A percentile compares a stretch with the other conserved stretches of the same genome.
phyloP scores from a whole-genome alignment of 345 rosid genomes.

The Anastatica hierochuntica region DNA sequence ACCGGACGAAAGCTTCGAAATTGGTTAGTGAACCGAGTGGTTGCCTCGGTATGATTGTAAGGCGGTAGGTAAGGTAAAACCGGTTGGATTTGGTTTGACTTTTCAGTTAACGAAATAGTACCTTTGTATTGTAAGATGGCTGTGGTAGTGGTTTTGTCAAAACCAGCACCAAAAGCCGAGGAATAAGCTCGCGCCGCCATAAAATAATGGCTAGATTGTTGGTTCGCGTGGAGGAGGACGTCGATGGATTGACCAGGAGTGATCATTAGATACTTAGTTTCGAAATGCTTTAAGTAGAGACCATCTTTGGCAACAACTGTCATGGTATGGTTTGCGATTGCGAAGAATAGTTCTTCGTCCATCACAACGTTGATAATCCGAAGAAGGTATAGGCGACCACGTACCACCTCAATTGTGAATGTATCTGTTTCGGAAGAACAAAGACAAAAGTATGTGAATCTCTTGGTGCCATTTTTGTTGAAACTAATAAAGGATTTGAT shows the following conservation, averaged over 20 bases:
- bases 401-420: slow-evolving; percentile 22
- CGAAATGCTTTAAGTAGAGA: slow-evolving; percentile 47
- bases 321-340: slow-evolving; percentile 48
- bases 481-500: background rate
- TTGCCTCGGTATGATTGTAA: slow-evolving; percentile 65
- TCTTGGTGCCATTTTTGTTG: background rate
- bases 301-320: slow-evolving; percentile 47
- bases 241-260: slow-evolving; percentile 54
- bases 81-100: slow-evolving; percentile 18
- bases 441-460: no score
- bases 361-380: slow-evolving; percentile 60
- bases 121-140: slow-evolving; percentile 59
- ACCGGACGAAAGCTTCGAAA: slow-evolving; percentile 34
- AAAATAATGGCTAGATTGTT: slow-evolving; percentile 44
- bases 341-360: slow-evolving; percentile 59
- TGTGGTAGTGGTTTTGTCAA: slow-evolving; percentile 75
- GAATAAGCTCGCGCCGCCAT: slow-evolving; percentile 48
- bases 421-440: slow-evolving; percentile 24
- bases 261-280: slow-evolving; percentile 42
- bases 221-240: slow-evolving; percentile 27
- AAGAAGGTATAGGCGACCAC: slow-evolving; percentile 41
- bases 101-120: slow-evolving; percentile 23
- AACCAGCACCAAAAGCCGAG: slow-evolving; percentile 40
- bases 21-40: slow-evolving; percentile 47
- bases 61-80: slow-evolving; percentile 62